A percentile compares a stretch with the other conserved stretches of the same genome.
Conservation (phyloP, 306 rosid species). For the Dryas octopetala region DNA sequence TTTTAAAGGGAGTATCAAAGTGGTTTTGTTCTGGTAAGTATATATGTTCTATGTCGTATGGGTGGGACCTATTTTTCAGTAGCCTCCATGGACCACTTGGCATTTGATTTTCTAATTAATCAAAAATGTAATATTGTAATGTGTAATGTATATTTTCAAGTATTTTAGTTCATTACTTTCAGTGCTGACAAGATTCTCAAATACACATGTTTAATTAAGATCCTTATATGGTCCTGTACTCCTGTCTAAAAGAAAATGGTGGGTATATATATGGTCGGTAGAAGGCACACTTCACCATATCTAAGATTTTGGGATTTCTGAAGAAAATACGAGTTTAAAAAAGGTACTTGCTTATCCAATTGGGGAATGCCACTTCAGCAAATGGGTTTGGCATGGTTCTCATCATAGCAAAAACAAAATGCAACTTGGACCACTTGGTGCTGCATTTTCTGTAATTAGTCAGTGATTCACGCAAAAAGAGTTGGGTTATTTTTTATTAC, state of each 20-base stretch:
- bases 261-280: not conserved
- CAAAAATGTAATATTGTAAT: not conserved
- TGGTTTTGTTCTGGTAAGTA: not conserved
- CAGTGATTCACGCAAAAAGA: not conserved
- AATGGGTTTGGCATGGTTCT: not conserved
- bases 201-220: not conserved
- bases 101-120: not conserved
- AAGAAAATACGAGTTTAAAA: not conserved
- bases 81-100: not conserved
- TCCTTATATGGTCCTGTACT: not conserved
- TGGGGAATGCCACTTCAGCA: not conserved
- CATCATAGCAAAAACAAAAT: not conserved
- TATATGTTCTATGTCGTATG: not conserved
- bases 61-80: too few relatives aligned
- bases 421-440: too few relatives aligned
- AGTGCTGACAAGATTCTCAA: constrained; percentile 9
- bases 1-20: too few relatives aligned
- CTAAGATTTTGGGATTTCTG: constrained; percentile 2
- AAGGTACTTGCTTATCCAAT: not conserved
- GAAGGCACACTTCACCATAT: not conserved
- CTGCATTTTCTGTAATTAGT: too few relatives aligned
- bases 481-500: not conserved
- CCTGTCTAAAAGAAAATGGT: not conserved
- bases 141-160: not conserved
- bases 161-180: constrained; percentile 9